Conservation (phyloP, 169 alveolate genomes). For the Cryptosporidium ryanae region DNA sequence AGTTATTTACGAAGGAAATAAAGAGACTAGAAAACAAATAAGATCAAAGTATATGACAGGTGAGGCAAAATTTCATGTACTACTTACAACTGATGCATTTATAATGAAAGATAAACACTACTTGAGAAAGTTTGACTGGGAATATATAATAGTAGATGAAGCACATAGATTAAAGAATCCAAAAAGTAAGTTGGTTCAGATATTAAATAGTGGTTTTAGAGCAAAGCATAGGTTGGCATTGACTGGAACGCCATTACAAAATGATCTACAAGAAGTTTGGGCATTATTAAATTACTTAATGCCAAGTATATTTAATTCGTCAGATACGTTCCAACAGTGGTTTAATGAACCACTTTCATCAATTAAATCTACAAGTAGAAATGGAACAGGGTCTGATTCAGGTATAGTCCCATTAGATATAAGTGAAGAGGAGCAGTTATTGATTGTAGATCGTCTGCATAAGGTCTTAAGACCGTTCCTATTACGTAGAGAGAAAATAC, state of each 20-base stretch:
- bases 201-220: slow-evolving; percentile 78
- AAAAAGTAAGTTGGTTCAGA: slow-evolving; percentile 87
- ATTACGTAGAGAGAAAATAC: slow-evolving; percentile 92
- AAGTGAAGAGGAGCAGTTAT: slow-evolving; percentile 90
- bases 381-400: slow-evolving; percentile 84
- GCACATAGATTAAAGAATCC: slow-evolving; percentile 95
- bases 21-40: slow-evolving; percentile 57
- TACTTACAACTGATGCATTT: slow-evolving; percentile 80
- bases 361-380: slow-evolving; percentile 76
- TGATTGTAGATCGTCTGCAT: slow-evolving; percentile 90
- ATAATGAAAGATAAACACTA: slow-evolving; percentile 80
- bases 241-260: slow-evolving; percentile 93
- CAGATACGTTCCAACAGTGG: slow-evolving; percentile 93
- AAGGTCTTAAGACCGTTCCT: slow-evolving; percentile 93
- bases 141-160: slow-evolving; percentile 94
- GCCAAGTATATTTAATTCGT: slow-evolving; percentile 89
- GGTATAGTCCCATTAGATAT: slow-evolving; percentile 85
- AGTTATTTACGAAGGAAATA: slow-evolving; percentile 86
- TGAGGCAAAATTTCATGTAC: slow-evolving; percentile 79
- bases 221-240: slow-evolving; percentile 88
- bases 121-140: slow-evolving; percentile 91
- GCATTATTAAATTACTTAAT: slow-evolving; percentile 88
- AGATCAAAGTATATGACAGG: slow-evolving; percentile 77
- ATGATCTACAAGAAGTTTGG: slow-evolving; percentile 91
- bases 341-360: slow-evolving; percentile 86